phyloP scores from a whole-genome alignment of 192 early-diverging fungal species.

The Coemansia sp. region DNA sequence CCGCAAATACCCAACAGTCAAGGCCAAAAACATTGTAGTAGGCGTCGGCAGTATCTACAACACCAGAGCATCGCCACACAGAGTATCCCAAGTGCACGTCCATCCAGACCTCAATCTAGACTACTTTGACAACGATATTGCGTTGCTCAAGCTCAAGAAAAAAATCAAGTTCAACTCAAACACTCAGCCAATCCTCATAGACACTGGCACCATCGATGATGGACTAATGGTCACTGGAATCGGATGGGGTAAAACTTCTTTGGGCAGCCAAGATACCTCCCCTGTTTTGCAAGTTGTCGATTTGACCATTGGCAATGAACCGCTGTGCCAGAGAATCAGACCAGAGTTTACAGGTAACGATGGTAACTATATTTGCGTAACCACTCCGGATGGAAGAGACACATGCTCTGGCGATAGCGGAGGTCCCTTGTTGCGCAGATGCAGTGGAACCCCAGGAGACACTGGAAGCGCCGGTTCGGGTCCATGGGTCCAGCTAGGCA shows the following conservation, averaged over 20 bases:
- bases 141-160: conserved; percentile 43
- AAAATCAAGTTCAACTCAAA: conserved; percentile 18
- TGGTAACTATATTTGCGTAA: conserved; percentile 48
- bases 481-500: conserved; percentile 41
- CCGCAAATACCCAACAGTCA: conserved; percentile 15
- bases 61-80: background rate
- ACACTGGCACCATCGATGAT: conserved; percentile 14
- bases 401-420: conserved; percentile 48
- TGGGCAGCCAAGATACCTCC: conserved; percentile 18
- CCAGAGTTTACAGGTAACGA: conserved; percentile 24
- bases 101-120: conserved; percentile 39
- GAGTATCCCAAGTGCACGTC: conserved; percentile 29
- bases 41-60: conserved; percentile 32
- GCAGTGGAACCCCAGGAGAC: background rate
- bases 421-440: conserved; percentile 34
- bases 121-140: conserved; percentile 52
- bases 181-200: conserved; percentile 44
- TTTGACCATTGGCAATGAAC: conserved; percentile 21
- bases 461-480: conserved; percentile 11
- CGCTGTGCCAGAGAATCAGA: conserved; percentile 18
- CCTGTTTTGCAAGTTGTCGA: conserved; percentile 27
- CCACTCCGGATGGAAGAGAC: conserved; percentile 42
- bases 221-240: conserved; percentile 36
- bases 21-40: conserved; percentile 22
- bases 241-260: conserved; percentile 47